Evolutionary conservation across 2,329 filamentous ascomycete species (phyloP).

Genomic region (Penicillium thymicola): DNA sequence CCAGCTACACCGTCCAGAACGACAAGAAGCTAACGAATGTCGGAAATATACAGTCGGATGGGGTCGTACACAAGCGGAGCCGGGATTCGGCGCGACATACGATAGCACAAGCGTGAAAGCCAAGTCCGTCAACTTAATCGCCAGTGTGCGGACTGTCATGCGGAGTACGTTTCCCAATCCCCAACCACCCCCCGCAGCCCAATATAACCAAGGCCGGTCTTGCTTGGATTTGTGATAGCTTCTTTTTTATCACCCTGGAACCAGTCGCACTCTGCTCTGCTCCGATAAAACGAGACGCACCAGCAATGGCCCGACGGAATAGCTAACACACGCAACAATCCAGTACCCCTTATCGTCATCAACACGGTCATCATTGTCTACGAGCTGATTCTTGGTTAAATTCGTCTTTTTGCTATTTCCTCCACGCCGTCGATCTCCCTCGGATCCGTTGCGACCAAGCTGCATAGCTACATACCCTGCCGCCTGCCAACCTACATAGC

Average conservation of each 20-base stretch:
- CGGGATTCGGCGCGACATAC: conserved; percentile 69
- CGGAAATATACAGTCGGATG: conserved; percentile 68
- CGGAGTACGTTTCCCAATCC: conserved; percentile 63
- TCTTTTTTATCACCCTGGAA: neutral
- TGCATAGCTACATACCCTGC: neutral
- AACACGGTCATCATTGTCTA: conserved; percentile 82
- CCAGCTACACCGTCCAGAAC: neutral
- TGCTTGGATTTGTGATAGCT: neutral
- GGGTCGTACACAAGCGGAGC: conserved; percentile 61
- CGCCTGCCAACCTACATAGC: neutral
- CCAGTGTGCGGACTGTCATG: conserved; percentile 87
- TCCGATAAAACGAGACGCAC: neutral
- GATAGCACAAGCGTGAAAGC: conserved; percentile 78
- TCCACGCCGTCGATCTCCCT: neutral
- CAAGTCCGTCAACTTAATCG: conserved; percentile 84
- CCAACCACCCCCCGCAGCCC: neutral
- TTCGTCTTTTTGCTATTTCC: neutral
- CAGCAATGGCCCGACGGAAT: neutral
- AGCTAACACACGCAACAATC: neutral
- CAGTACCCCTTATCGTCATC: conserved; percentile 80
- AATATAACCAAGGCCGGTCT: neutral
- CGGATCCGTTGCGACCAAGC: neutral
- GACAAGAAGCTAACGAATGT: conserved; percentile 8
- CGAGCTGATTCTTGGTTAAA: conserved; percentile 70
- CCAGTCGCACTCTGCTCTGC: neutral